Percentiles rank a stretch among this genome's conserved stretches.
phyloP scores from a whole-genome alignment of 2,329 filamentous ascomycete species.

The Alternaria postmessia region DNA sequence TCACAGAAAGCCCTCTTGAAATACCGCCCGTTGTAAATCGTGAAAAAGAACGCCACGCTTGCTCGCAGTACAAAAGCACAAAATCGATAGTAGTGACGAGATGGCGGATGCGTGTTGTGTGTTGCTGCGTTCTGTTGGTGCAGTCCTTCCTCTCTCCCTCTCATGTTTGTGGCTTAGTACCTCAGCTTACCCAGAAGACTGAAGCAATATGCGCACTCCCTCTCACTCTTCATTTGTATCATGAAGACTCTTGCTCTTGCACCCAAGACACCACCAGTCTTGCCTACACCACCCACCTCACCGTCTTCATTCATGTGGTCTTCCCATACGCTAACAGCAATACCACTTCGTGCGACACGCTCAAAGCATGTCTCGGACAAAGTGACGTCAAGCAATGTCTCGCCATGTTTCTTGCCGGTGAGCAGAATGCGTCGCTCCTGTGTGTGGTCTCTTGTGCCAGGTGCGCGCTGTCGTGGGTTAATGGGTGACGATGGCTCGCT shows the following conservation, averaged over 20 bases:
- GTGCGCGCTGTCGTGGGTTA: slow-evolving; percentile 42
- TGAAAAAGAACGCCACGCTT: slow-evolving; percentile 6
- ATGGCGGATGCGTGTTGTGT: not conserved
- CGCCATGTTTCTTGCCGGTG: slow-evolving; percentile 71
- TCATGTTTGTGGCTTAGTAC: slow-evolving; percentile 45
- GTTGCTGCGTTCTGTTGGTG: not conserved
- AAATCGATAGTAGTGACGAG: not conserved
- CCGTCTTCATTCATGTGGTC: slow-evolving; percentile 53
- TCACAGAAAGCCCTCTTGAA: slow-evolving; percentile 5
- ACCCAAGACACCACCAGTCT: slow-evolving; percentile 65
- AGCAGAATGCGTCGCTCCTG: slow-evolving; percentile 87
- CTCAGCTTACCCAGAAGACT: slow-evolving; percentile 59
- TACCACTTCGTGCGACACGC: slow-evolving; percentile 81
- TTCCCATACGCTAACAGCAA: slow-evolving; percentile 89
- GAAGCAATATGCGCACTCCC: slow-evolving; percentile 60
- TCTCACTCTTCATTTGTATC: slow-evolving; percentile 63
- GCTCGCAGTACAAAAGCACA: not conserved
- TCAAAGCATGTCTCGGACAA: slow-evolving; percentile 86
- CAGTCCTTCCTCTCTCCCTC: not conserved
- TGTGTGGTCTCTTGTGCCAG: slow-evolving; percentile 52
- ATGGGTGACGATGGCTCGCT: slow-evolving; percentile 42
- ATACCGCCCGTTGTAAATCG: slow-evolving; percentile 1
- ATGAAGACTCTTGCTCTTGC: slow-evolving; percentile 69
- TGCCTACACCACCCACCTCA: slow-evolving; percentile 68
- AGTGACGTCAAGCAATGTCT: slow-evolving; percentile 81